phyloP scores from a whole-genome alignment of 352 stramenopile species.

The Phytophthora megakarya region DNA sequence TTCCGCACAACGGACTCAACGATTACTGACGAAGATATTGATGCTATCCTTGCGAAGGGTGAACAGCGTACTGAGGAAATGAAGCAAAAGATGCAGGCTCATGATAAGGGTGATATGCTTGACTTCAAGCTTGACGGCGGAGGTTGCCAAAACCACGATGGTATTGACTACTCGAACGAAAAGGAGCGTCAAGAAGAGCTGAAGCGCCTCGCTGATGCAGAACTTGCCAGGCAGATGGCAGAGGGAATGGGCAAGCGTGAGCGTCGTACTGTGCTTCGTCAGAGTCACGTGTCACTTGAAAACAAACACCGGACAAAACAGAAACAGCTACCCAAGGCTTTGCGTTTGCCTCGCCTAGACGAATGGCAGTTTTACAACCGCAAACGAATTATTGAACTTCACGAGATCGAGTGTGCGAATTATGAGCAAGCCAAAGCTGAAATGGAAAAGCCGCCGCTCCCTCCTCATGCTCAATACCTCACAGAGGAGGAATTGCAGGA shows the following conservation, averaged over 20 bases:
- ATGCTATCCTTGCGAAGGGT: conserved; percentile 95
- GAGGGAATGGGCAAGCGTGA: conserved; percentile 87
- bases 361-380: conserved; percentile 91
- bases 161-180: conserved; percentile 95
- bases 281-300: conserved; percentile 53
- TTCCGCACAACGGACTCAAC: conserved; percentile 96
- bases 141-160: conserved; percentile 95
- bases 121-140: conserved; percentile 95
- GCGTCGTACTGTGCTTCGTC: conserved; percentile 75
- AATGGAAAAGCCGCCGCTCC: conserved; percentile 76
- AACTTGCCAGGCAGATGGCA: conserved; percentile 78
- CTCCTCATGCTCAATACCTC: conserved; percentile 79
- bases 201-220: conserved; percentile 81
- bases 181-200: conserved; percentile 87
- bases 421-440: conserved; percentile 81
- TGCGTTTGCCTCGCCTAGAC: conserved; percentile 83
- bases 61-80: conserved; percentile 88
- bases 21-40: conserved; percentile 99
- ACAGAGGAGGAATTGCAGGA: conserved; percentile 88
- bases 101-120: conserved; percentile 87
- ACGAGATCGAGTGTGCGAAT: conserved; percentile 83
- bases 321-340: conserved; percentile 79
- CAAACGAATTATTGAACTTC: conserved; percentile 74
- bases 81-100: conserved; percentile 85
- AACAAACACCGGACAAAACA: conserved; percentile 65